These are phyloP conservation scores for Solanum appendiculatum DNA, from an alignment of 257 asterid species.

Conservation along the genomic window DNA sequence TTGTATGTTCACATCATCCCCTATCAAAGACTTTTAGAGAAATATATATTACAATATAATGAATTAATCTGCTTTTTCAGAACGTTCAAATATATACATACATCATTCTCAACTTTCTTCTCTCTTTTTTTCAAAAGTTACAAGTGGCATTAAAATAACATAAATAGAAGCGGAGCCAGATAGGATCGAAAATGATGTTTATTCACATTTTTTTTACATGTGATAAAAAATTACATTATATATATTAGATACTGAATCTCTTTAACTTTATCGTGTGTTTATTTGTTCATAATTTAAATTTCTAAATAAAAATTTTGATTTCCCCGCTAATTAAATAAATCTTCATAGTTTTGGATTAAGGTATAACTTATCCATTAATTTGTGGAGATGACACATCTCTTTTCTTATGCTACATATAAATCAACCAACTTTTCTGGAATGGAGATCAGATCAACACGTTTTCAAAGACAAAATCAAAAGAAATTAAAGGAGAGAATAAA, in stretches of 20 bases:
- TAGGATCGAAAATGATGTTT: fast-evolving
- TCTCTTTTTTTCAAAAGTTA: background rate
- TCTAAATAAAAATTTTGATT: no score
- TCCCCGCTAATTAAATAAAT: background rate
- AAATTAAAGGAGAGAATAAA: background rate
- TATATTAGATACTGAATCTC: no score
- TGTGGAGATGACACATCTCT: background rate
- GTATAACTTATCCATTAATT: background rate
- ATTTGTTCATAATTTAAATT: no score
- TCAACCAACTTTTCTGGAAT: background rate
- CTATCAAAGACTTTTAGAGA: background rate
- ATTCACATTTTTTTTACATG: fast-evolving
- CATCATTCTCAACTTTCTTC: background rate
- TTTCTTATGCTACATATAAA: background rate
- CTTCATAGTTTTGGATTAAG: background rate
- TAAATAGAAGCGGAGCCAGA: no score
- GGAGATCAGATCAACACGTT: background rate
- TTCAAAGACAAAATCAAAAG: background rate
- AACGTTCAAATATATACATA: background rate
- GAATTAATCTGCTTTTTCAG: background rate
- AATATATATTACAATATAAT: background rate
- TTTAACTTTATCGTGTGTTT: no score
- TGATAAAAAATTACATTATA: no score
- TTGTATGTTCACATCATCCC: background rate
- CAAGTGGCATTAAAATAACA: background rate